Percentiles rank a stretch among this genome's conserved stretches.
Evolutionary conservation across 2,329 filamentous ascomycete genomes (phyloP).

Genomic region (Sclerotinia trifoliorum): DNA sequence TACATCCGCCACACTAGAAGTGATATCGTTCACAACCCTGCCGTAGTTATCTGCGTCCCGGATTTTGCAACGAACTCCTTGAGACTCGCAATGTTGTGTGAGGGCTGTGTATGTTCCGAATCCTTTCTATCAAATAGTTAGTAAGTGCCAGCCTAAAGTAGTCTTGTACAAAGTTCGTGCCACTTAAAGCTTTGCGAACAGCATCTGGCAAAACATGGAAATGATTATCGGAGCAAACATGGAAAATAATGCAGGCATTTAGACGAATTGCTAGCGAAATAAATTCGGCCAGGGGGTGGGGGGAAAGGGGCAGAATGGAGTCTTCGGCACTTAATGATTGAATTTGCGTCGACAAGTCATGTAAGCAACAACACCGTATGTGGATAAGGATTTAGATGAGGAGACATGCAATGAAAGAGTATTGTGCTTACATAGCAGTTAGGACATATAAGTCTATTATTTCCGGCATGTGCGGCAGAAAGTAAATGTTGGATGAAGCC

Average conservation of each 20-base stretch:
- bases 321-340: background rate
- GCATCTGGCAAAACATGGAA: background rate
- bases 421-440: slow-evolving; percentile 10
- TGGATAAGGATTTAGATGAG: background rate
- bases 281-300: too few relatives aligned
- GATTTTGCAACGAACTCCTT: slow-evolving; percentile 45
- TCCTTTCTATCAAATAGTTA: slow-evolving; percentile 9
- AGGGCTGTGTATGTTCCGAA: slow-evolving; percentile 48
- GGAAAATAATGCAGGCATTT: background rate
- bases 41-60: slow-evolving; percentile 45
- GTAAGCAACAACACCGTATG: too few relatives aligned
- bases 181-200: background rate
- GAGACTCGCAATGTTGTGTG: slow-evolving; percentile 50
- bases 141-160: background rate
- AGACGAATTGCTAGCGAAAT: background rate
- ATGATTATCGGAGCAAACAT: background rate
- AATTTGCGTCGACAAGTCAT: background rate
- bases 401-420: background rate
- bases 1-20: slow-evolving; percentile 39
- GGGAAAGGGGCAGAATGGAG: background rate
- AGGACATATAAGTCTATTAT: slow-evolving; percentile 28
- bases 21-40: slow-evolving; percentile 44
- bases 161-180: background rate
- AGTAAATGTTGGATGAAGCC: slow-evolving; percentile 45
- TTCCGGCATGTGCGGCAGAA: slow-evolving; percentile 44